phyloP scores from a whole-genome alignment of 2,329 filamentous ascomycete species.

The Alternaria sp. region DNA sequence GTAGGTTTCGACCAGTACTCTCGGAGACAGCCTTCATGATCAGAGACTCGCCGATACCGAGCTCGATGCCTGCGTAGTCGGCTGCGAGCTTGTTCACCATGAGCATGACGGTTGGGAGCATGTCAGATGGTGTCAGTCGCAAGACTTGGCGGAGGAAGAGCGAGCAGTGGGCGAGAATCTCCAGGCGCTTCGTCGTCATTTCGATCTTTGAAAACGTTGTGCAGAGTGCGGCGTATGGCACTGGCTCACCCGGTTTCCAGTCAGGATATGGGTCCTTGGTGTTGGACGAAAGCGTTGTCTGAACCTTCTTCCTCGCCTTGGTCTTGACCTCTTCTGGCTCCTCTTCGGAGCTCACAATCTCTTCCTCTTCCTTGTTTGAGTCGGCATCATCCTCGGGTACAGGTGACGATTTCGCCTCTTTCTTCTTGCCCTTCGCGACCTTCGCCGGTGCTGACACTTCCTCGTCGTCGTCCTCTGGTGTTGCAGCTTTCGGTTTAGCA shows the following conservation, averaged over 20 bases:
- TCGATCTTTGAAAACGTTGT: slow-evolving; percentile 94
- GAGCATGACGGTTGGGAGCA: slow-evolving; percentile 85
- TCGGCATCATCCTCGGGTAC: slow-evolving; percentile 29
- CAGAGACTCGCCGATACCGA: slow-evolving; percentile 96
- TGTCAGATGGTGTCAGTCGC: slow-evolving; percentile 83
- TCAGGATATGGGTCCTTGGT: slow-evolving; percentile 88
- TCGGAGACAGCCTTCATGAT: slow-evolving; percentile 99
- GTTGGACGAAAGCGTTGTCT: slow-evolving; percentile 72
- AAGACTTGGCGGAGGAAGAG: slow-evolving; percentile 94
- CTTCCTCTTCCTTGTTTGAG: slow-evolving; percentile 46
- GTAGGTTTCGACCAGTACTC: slow-evolving; percentile 83
- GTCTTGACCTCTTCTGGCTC: slow-evolving; percentile 74
- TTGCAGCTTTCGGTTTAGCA: slow-evolving; percentile 18
- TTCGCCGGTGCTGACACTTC: slow-evolving; percentile 21
- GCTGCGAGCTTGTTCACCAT: slow-evolving; percentile 99
- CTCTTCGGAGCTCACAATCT: slow-evolving; percentile 60
- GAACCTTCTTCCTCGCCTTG: slow-evolving; percentile 80
- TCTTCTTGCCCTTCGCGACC: slow-evolving; percentile 24
- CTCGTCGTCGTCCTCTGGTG: slow-evolving; percentile 30
- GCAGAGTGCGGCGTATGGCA: slow-evolving; percentile 93
- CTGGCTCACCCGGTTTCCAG: slow-evolving; percentile 86
- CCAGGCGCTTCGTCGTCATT: slow-evolving; percentile 87
- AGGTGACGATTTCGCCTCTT: slow-evolving; percentile 29
- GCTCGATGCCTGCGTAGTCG: slow-evolving; percentile 93
- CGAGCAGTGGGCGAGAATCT: slow-evolving; percentile 88